Base-by-base conservation (phyloP, 768 basidiomycete genomes). In the Amanita muscaria region DNA sequence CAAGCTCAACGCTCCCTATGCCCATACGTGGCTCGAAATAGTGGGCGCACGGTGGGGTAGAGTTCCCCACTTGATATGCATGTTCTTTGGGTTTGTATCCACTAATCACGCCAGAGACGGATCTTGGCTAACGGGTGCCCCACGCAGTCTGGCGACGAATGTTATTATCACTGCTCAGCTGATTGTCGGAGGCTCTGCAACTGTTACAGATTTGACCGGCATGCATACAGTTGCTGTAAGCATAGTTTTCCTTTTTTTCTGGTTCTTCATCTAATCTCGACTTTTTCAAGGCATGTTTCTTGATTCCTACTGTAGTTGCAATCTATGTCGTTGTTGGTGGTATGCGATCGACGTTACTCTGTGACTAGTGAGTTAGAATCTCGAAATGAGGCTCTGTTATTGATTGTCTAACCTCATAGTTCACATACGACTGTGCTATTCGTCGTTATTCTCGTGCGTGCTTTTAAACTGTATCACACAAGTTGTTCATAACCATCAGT, bases 21-120 rank as follows among this genome's bases (percentile, higher is more conserved):
- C 84, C 0, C 84, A 88, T 45, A 93, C 88, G 14, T 96, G 82
- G 79, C 72, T 92, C 15, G 89, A 96, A 59, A 90, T 96, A 51
- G 77, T 93, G 42, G 77, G 73, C 2, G 72, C 67, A 1, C 73
- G 87, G 9, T 97, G 90, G 87, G 93, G 92, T 0, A 77, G 61
- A 5, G 49, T 70, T 11, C 88, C 87, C 0, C 93, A 96, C 64
- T 46, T 82, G 2, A 67, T 89, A 5, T 93, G 93, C 69, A 79
- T 93, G 71, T 84, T 88, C 68, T 94, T 94, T 56, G 90, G 86
- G 76, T 74, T 44, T 0, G 67, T 62, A 5, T 22, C 5, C 1
- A 35, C 4, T 8, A 12, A 39, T n/a, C 2, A 23, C 7, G 9
- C 21, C 34, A 5, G 33, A 16, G 19, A n/a, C n/a, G n/a, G 4